Evolutionary conservation across 306 rosid species (phyloP).

Genomic region (Inga leiocalycina): DNA sequence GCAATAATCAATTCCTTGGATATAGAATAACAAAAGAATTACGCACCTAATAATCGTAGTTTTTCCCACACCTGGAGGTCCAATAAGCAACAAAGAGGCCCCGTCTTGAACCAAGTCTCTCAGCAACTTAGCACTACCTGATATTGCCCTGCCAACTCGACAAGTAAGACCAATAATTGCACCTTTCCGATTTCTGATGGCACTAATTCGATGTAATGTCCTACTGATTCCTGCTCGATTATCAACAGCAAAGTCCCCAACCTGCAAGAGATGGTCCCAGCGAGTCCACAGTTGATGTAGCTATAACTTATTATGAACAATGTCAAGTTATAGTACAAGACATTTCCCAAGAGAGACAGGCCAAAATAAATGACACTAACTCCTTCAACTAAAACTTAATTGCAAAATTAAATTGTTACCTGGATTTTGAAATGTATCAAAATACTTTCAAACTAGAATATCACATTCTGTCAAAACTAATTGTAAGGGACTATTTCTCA

Average conservation of each 20-base stretch:
- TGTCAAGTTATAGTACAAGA: background rate
- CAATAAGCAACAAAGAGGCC: conserved; percentile 86
- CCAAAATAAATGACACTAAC: background rate
- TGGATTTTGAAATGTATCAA: background rate
- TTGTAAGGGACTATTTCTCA: background rate
- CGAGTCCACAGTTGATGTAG: conserved; percentile 30
- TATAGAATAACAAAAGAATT: conserved; percentile 14
- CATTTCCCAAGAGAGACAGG: background rate
- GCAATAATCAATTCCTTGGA: background rate
- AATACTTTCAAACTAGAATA: background rate
- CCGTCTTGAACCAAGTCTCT: conserved; percentile 90
- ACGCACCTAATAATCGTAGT: conserved; percentile 89
- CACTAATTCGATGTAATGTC: conserved; percentile 92
- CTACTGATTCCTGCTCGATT: conserved; percentile 97
- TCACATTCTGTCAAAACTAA: background rate
- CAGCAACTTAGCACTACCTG: conserved; percentile 83
- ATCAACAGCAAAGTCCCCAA: conserved; percentile 87
- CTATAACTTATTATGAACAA: background rate
- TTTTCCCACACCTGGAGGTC: conserved; percentile 98
- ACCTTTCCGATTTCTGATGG: conserved; percentile 90
- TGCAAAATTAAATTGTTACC: background rate
- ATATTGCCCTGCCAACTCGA: conserved; percentile 91
- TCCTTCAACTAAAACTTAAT: background rate
- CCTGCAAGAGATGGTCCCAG: conserved; percentile 55
- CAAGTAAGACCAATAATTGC: conserved; percentile 91